phyloP scores from a whole-genome alignment of 2,329 filamentous ascomycete genomes.

The Colletotrichum melonis region DNA sequence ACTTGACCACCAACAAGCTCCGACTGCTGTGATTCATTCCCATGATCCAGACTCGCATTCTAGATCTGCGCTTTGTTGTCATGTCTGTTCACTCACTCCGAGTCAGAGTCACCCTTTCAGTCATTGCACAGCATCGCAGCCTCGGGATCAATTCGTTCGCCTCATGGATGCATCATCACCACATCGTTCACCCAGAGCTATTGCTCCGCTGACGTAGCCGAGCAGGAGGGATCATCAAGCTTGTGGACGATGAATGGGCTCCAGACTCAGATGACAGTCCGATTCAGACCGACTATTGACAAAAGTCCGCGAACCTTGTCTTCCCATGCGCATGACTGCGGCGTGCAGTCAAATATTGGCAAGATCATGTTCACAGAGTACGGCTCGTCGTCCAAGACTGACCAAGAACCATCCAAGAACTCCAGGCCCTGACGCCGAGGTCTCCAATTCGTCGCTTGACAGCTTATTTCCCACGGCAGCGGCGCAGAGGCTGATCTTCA shows the following conservation, averaged over 20 bases:
- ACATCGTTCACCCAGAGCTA: neutral
- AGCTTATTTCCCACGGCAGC: conserved; percentile 27
- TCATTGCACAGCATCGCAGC: conserved; percentile 18
- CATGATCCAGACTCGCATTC: conserved; percentile 16
- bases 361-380: neutral
- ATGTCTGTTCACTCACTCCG: neutral
- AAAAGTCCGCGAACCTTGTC: neutral
- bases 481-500: conserved; percentile 17
- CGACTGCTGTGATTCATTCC: conserved; percentile 7
- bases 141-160: neutral
- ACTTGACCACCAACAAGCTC: conserved; percentile 4
- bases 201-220: conserved; percentile 2
- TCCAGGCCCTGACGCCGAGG: neutral
- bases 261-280: neutral
- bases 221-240: conserved; percentile 12
- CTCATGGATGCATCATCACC: neutral
- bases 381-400: neutral
- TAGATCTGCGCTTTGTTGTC: neutral
- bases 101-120: neutral
- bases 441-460: conserved; percentile 27
- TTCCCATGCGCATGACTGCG: conserved; percentile 2
- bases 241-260: neutral
- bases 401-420: neutral
- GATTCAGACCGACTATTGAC: conserved; percentile 7
- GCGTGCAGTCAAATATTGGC: neutral